These are phyloP conservation scores for Candida hispaniensis DNA, from an alignment of 805 yeast genomes.

Conservation along the genomic window DNA sequence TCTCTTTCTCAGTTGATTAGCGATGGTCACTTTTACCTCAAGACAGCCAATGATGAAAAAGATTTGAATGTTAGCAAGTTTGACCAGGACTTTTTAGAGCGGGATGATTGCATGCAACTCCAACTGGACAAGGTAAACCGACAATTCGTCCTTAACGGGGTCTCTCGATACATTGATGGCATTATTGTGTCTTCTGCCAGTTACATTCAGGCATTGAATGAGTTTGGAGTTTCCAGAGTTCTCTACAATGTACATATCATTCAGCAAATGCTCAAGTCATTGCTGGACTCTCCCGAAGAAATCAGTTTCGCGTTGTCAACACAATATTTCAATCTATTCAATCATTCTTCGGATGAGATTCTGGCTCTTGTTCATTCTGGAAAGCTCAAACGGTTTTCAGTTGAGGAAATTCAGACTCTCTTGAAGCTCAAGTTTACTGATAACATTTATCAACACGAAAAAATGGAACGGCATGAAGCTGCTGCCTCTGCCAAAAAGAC, in stretches of 20 bases:
- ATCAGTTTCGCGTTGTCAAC: constrained; percentile 46
- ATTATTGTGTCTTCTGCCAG: constrained; percentile 44
- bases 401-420: constrained; percentile 41
- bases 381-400: constrained; percentile 30
- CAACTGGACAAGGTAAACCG: constrained; percentile 27
- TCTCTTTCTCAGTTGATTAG: constrained; percentile 40
- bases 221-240: constrained; percentile 48
- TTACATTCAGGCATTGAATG: constrained; percentile 41
- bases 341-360: constrained; percentile 39
- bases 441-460: constrained; percentile 21
- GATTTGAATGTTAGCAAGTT: constrained; percentile 44
- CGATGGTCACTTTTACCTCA: constrained; percentile 42
- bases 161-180: constrained; percentile 42
- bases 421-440: constrained; percentile 43
- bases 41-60: constrained; percentile 47
- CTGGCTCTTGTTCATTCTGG: constrained; percentile 33
- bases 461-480: constrained; percentile 21
- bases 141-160: constrained; percentile 36
- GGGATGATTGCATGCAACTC: constrained; percentile 35
- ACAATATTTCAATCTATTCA: constrained; percentile 46
- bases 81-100: constrained; percentile 39
- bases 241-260: constrained; percentile 51
- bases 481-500: constrained; percentile 19
- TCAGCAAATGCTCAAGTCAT: constrained; percentile 57
- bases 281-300: constrained; percentile 40